A percentile compares a stretch with the other conserved stretches of the same genome.
Evolutionary conservation across 768 basidiomycete genomes (phyloP).

Genomic region (Boletus subparvulus): DNA sequence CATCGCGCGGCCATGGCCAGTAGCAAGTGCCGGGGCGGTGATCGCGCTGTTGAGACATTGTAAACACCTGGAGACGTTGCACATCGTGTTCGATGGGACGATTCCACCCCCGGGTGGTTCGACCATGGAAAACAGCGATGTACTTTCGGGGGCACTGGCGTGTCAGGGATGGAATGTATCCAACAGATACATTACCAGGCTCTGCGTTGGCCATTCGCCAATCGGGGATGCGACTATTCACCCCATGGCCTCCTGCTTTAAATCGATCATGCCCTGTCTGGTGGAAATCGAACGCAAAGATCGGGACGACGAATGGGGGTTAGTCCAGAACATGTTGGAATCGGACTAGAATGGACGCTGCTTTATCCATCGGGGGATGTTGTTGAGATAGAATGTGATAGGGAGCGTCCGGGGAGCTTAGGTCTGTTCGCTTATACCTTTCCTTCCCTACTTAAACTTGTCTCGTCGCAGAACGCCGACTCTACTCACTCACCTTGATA

Average conservation of each 20-base stretch:
- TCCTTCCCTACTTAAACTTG: neutral
- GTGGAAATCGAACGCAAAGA: neutral
- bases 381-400: neutral
- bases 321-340: constrained; percentile 6
- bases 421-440: neutral
- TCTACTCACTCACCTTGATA: neutral
- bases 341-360: neutral
- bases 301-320: constrained; percentile 3
- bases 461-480: neutral
- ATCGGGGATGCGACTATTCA: constrained; percentile 2
- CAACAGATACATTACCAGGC: constrained; percentile 11
- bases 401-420: neutral
- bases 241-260: constrained; percentile 11
- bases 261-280: constrained; percentile 15
- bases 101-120: neutral
- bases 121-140: neutral
- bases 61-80: constrained; percentile 11
- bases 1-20: constrained; percentile 1
- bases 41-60: constrained; percentile 16
- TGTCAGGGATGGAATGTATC: constrained; percentile 3
- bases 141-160: neutral
- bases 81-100: constrained; percentile 20
- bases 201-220: constrained; percentile 19
- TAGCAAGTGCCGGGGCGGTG: constrained; percentile 9
- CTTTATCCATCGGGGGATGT: neutral